Conservation (phyloP, 306 rosid genomes). For the Malus domestica region DNA sequence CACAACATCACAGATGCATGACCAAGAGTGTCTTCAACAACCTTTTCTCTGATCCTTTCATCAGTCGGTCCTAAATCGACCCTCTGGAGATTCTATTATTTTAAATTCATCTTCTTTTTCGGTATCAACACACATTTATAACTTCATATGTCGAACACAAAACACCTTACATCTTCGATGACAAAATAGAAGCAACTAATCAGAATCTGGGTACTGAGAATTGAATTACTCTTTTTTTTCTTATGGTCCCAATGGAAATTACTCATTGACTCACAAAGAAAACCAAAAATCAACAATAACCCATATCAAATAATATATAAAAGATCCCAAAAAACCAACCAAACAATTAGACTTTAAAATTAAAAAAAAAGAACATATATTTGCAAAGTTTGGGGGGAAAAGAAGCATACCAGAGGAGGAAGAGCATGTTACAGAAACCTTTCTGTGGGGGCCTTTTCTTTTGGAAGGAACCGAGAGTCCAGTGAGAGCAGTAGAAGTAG, state of each 20-base stretch:
- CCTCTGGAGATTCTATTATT: background rate
- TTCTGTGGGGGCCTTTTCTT: slow-evolving; percentile 16
- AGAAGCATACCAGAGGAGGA: slow-evolving; percentile 46
- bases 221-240: background rate
- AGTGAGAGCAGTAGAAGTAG: slow-evolving; percentile 14
- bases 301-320: background rate
- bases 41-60: too few relatives aligned
- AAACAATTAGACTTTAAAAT: background rate
- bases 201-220: background rate
- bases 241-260: background rate
- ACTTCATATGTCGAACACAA: background rate
- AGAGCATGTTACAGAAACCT: slow-evolving; percentile 48
- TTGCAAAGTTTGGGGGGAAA: background rate
- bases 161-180: background rate
- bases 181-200: background rate
- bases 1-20: background rate
- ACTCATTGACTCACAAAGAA: background rate
- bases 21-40: background rate
- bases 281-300: slow-evolving; percentile 8
- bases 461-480: slow-evolving; percentile 21
- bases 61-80: background rate
- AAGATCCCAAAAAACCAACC: background rate
- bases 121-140: background rate
- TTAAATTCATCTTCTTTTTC: background rate
- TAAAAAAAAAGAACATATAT: background rate